These are phyloP conservation scores for Aspergillus costaricaensis DNA, from an alignment of 2,329 filamentous ascomycete species.

Conservation along the genomic window DNA sequence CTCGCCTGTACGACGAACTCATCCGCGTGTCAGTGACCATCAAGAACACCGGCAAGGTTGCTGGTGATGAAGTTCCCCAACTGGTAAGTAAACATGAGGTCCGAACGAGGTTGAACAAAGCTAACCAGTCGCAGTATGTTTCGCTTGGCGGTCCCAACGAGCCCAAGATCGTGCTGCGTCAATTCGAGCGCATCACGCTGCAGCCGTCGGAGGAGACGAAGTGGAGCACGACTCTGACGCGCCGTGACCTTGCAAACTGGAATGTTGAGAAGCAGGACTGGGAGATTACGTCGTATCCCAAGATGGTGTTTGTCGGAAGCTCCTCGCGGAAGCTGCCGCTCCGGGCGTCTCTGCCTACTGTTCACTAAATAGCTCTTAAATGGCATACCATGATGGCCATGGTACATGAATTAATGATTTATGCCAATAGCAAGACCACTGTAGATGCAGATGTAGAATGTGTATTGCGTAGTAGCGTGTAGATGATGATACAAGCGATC, in stretches of 20 bases:
- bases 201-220: constrained; percentile 65
- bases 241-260: constrained; percentile 88
- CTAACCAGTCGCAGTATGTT: constrained; percentile 58
- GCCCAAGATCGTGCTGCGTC: constrained; percentile 66
- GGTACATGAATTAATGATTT: neutral
- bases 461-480: neutral
- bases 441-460: too few relatives aligned
- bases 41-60: constrained; percentile 52
- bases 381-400: too few relatives aligned
- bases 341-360: constrained; percentile 36
- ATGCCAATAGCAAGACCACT: neutral
- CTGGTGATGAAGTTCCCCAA: constrained; percentile 57
- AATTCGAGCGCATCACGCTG: constrained; percentile 77
- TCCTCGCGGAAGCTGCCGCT: constrained; percentile 61
- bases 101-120: neutral
- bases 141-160: constrained; percentile 77
- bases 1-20: constrained; percentile 54
- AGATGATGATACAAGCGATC: neutral
- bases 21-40: constrained; percentile 53
- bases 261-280: constrained; percentile 79
- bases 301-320: constrained; percentile 62
- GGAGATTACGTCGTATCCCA: constrained; percentile 62
- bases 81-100: constrained; percentile 33
- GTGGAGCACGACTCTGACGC: constrained; percentile 70
- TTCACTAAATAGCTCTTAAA: constrained; percentile 21